Evolutionary conservation across 2,329 filamentous ascomycete species (phyloP).

Genomic region (Colletotrichum tamarilloi): DNA sequence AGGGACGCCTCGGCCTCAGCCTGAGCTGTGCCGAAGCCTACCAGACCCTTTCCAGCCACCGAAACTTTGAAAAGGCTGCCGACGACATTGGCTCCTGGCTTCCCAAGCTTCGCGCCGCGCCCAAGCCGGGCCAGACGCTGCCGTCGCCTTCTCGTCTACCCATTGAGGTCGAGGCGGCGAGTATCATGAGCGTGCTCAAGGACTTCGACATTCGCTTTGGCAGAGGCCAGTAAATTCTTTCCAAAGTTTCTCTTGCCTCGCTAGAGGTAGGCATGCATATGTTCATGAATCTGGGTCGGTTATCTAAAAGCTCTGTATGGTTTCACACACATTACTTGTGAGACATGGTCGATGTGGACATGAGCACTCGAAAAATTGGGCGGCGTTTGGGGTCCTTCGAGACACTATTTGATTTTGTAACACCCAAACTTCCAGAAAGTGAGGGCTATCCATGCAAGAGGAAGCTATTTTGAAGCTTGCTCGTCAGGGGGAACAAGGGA

Average conservation of each 20-base stretch:
- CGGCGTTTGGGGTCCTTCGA: background rate
- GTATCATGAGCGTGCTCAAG: slow-evolving; percentile 87
- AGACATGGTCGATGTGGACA: background rate
- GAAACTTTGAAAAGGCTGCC: slow-evolving; percentile 78
- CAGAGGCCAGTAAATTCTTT: slow-evolving; percentile 26
- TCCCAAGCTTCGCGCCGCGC: slow-evolving; percentile 74
- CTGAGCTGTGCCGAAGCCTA: slow-evolving; percentile 82
- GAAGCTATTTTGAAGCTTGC: background rate
- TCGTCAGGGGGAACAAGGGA: background rate
- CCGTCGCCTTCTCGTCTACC: slow-evolving; percentile 57
- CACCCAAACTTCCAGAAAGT: background rate
- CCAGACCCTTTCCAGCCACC: slow-evolving; percentile 81
- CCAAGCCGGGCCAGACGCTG: slow-evolving; percentile 48
- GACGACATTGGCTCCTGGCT: slow-evolving; percentile 82
- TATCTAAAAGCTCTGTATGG: background rate
- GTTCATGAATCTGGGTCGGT: slow-evolving; percentile 1
- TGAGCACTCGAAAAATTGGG: background rate
- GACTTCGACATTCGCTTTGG: slow-evolving; percentile 83
- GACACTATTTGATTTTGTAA: background rate
- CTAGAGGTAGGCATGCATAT: background rate
- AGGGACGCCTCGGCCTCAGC: slow-evolving; percentile 60
- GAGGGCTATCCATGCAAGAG: background rate
- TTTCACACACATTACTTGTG: too few species aligned
- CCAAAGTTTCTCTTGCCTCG: background rate
- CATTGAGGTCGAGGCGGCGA: slow-evolving; percentile 84